Evolutionary conservation across 129 eudicot species (phyloP).

Genomic region (Saussurea involucrata): DNA sequence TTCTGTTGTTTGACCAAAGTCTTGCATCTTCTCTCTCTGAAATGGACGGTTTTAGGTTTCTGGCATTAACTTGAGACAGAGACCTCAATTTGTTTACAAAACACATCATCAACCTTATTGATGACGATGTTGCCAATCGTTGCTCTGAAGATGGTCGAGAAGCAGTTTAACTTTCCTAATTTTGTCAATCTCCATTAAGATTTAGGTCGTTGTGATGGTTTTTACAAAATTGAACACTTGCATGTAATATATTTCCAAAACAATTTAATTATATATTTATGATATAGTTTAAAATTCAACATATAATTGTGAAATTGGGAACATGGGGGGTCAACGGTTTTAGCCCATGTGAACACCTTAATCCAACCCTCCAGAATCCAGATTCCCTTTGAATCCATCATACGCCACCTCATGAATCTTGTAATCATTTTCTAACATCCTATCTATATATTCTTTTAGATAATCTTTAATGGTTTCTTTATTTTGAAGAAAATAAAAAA

Average conservation of each 20-base stretch:
- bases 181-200: not conserved
- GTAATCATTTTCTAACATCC: not conserved
- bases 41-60: not conserved
- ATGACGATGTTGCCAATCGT: not conserved
- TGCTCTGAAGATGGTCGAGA: not conserved
- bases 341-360: slow-evolving; percentile 11
- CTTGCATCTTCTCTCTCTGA: not conserved
- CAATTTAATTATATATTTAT: not conserved
- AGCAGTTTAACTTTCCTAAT: not conserved
- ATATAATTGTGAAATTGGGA: not conserved
- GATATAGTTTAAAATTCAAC: not conserved
- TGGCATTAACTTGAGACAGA: not conserved
- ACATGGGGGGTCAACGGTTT: not conserved
- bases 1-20: not conserved
- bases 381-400: not conserved
- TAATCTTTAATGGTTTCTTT: too few species aligned
- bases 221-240: not conserved
- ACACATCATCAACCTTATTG: not conserved
- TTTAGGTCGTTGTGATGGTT: not conserved
- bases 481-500: too few species aligned
- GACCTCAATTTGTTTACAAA: too few species aligned
- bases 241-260: not conserved
- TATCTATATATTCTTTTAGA: too few species aligned
- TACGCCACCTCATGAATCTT: slow-evolving; percentile 1
- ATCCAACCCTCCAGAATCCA: not conserved